Evolutionary conservation across 2,329 filamentous ascomycete genomes (phyloP), one percentile per base, ranked within the genome.

Genomic region (Colletotrichum navitas): DNA sequence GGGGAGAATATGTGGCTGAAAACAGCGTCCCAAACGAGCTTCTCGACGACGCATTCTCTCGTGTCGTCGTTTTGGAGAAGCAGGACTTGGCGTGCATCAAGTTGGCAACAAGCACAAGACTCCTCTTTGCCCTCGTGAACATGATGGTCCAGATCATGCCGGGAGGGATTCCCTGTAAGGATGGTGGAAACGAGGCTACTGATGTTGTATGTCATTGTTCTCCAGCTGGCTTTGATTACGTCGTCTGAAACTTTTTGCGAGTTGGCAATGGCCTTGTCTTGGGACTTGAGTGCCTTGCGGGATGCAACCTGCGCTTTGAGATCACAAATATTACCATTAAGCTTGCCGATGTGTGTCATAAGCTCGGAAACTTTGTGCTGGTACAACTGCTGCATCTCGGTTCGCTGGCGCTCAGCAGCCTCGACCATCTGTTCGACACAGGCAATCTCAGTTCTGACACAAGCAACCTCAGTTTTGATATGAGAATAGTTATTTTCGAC

Each of bases 161-260:
- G 2, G 1, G 32, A 18, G 6, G 55, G 55, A 18, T 26, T 12
- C 1, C 26, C n/a, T 2, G 26, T 63, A 12, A 63, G 47, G 16
- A 49, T 2, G 12, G 26, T 11, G 12, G 36, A 21, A 29, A 41
- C 51, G 26, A 68, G 41, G 21, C 36, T 36, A 3, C 29, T 11
- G 4, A 68, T 45, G 39, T 51, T 64, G 18, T 68, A 64, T 18
- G 41, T 12, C 56, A 72, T 51, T 10, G 29, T 47, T 18, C 24
- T 32, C 63, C 56, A 62, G 5, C 21, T 18, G 11, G 29, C 26
- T 12, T n/a, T 24, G 21, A 63, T 61, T 0, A 26, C 45, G 2
- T 36, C 34, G 60, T 68, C 61, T 4, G 66, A 68, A 18, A 68
- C 32, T 41, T 68, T 64, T 7, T 3, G 63, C 10, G 36, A 26